Conservation (phyloP, 2,329 filamentous ascomycete genomes). For the Trichoderma endophyticum region DNA sequence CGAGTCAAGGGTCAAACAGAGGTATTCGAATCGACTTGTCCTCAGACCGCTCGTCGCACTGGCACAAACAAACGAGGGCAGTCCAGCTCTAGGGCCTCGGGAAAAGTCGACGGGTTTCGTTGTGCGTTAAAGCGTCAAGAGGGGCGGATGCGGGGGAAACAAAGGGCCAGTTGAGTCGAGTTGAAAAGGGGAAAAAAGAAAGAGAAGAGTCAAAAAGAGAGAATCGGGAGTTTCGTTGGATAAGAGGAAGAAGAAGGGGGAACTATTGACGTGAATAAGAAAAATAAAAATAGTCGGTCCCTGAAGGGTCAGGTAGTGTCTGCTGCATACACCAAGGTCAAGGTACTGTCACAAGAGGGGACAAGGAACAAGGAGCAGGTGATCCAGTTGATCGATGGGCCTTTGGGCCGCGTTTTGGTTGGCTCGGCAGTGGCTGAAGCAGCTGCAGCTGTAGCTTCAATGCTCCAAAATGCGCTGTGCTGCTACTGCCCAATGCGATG, state of each 20-base stretch:
- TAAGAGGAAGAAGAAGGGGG: neutral
- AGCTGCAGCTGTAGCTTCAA: neutral
- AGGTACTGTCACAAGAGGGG: neutral
- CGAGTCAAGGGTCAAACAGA: neutral
- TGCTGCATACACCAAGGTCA: neutral
- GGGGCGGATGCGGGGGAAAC: constrained; percentile 2
- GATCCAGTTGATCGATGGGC: constrained; percentile 10
- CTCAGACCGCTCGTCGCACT: neutral
- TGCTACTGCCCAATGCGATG: neutral
- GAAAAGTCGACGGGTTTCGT: neutral
- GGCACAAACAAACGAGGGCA: neutral
- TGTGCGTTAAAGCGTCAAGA: neutral
- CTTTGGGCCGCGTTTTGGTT: neutral
- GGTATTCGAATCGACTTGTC: neutral
- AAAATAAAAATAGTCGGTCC: constrained; percentile 5
- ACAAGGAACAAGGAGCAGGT: constrained; percentile 15
- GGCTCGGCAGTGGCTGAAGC: constrained; percentile 4
- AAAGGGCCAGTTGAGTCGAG: neutral
- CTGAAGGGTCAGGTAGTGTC: constrained; percentile 6
- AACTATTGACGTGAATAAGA: neutral
- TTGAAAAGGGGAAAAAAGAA: neutral
- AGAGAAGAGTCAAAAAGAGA: neutral
- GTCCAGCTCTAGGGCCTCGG: neutral
- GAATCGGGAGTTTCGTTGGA: neutral
- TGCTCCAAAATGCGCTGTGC: neutral